phyloP scores from a whole-genome alignment of 805 yeast species.

The Metschnikowia cubensis region DNA sequence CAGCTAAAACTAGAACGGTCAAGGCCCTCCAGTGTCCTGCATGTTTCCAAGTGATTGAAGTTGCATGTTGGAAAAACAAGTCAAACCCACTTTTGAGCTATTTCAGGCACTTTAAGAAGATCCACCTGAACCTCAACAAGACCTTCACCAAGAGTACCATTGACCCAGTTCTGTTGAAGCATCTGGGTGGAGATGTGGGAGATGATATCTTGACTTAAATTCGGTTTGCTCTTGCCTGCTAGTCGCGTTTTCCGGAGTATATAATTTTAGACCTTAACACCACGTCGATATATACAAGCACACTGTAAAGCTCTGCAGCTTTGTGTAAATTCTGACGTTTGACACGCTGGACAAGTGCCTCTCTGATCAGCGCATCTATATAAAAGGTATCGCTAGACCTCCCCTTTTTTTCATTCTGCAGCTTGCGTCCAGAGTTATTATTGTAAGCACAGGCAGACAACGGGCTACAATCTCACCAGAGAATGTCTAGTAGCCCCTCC shows the following conservation, averaged over 20 bases:
- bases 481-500: constrained; percentile 15
- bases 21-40: constrained; percentile 28
- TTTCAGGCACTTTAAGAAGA: constrained; percentile 28
- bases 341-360: constrained; percentile 2
- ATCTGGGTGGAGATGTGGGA: constrained; percentile 7
- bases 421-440: not conserved
- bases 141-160: constrained; percentile 13
- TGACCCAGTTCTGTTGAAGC: constrained; percentile 14
- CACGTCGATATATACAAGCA: constrained; percentile 2
- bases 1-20: constrained; percentile 16
- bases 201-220: not conserved
- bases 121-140: constrained; percentile 19
- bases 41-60: constrained; percentile 25
- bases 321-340: constrained; percentile 1
- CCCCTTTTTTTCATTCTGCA: not conserved
- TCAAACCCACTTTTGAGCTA: constrained; percentile 25
- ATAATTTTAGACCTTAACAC: constrained; percentile 2
- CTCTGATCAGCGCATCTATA: not conserved
- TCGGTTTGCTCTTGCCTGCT: not conserved
- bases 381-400: not conserved
- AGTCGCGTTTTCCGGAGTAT: constrained; percentile 1
- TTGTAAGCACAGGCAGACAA: not conserved
- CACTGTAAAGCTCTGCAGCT: not conserved
- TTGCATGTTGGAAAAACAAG: constrained; percentile 28
- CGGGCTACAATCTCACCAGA: constrained; percentile 9